Evolutionary conservation across 257 asterid genomes (phyloP).

Genomic region (Nicotiana paniculata): DNA sequence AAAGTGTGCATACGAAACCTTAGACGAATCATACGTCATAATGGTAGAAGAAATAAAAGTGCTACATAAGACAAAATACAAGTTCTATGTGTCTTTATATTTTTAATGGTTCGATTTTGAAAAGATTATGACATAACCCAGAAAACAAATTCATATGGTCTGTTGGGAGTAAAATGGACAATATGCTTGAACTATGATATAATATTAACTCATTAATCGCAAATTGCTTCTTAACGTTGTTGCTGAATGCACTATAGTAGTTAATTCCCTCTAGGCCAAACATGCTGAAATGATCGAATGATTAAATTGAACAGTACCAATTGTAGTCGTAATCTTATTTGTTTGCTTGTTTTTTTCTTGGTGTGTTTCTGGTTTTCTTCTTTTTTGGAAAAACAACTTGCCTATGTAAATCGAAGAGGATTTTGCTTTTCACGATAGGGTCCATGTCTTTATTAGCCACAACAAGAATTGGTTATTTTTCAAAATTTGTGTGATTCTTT

Average conservation of each 20-base stretch:
- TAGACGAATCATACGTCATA: too few species aligned
- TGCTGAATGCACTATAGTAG: neutral
- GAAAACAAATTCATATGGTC: too few species aligned
- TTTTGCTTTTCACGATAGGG: conserved; percentile 31
- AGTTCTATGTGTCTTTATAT: too few species aligned
- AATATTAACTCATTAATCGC: too few species aligned
- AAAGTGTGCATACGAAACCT: too few species aligned
- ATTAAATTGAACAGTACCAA: neutral
- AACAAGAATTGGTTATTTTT: conserved; percentile 37
- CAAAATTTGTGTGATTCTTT: conserved; percentile 40
- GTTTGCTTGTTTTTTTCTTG: neutral
- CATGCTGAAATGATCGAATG: neutral
- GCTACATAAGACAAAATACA: too few species aligned
- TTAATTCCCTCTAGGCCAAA: neutral
- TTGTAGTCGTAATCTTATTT: neutral
- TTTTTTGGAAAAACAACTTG: neutral
- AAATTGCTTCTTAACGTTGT: too few species aligned
- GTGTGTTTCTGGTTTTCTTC: neutral
- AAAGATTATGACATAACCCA: too few species aligned
- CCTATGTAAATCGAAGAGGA: conserved; percentile 6
- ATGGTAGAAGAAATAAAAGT: too few species aligned
- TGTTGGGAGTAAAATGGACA: too few species aligned
- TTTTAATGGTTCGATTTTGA: too few species aligned
- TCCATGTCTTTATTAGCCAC: conserved; percentile 50
- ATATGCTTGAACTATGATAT: too few species aligned